Evolutionary conservation across 257 asterid species (phyloP).

Genomic region (Nicotiana sylvestris): DNA sequence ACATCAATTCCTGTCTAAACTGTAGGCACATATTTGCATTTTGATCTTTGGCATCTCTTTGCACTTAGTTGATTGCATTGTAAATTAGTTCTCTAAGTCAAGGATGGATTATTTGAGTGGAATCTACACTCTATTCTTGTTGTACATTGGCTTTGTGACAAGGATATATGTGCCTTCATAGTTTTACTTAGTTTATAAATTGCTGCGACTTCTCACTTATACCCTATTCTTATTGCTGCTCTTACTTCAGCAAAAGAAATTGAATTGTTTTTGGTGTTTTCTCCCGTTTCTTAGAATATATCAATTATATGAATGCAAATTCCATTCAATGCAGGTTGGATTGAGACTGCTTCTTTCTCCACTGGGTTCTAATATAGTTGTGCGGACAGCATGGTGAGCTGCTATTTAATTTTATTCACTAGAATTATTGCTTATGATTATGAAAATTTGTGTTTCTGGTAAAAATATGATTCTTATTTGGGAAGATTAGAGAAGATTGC

Average conservation of each 20-base stretch:
- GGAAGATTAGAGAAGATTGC: not conserved
- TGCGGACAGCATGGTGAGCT: constrained; percentile 84
- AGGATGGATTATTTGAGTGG: not conserved
- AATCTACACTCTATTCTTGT: not conserved
- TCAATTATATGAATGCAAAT: not conserved
- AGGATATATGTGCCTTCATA: not conserved
- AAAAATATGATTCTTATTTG: not conserved
- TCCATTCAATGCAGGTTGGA: constrained; percentile 57
- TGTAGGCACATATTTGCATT: not conserved
- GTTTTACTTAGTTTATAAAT: not conserved
- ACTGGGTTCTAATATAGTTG: constrained; percentile 64
- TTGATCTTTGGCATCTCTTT: not conserved
- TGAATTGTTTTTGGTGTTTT: not conserved
- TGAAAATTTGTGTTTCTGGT: not conserved
- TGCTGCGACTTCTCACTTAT: not conserved
- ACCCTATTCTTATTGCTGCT: not conserved
- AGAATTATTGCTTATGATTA: not conserved
- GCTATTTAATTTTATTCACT: not conserved
- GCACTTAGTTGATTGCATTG: not conserved
- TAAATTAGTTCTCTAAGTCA: not conserved
- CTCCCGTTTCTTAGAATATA: not conserved
- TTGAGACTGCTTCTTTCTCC: constrained; percentile 67
- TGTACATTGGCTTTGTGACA: not conserved
- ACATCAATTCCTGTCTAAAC: not conserved
- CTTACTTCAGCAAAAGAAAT: not conserved